Conservation (phyloP, 2,329 filamentous ascomycete genomes). For the Monilinia laxa region DNA sequence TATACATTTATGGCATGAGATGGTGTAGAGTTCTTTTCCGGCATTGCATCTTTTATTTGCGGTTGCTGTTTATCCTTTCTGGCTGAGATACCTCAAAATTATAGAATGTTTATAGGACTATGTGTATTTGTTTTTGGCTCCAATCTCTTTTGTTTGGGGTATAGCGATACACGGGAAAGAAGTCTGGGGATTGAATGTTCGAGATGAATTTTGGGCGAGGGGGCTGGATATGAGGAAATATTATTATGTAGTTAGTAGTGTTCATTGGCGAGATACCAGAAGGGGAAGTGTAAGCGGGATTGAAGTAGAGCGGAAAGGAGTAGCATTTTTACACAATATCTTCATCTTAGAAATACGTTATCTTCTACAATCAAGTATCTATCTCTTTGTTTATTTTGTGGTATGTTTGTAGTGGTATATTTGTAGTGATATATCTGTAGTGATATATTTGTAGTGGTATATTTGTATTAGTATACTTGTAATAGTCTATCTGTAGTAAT, state of each 20-base stretch:
- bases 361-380: too few species aligned
- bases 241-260: neutral
- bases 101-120: conserved; percentile 17
- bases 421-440: neutral
- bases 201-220: neutral
- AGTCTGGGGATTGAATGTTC: neutral
- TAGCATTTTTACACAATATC: too few species aligned
- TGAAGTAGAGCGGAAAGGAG: neutral
- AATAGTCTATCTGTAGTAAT: too few species aligned
- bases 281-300: neutral
- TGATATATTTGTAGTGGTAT: neutral
- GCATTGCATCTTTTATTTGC: conserved; percentile 7
- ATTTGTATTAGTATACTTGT: too few species aligned
- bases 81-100: neutral
- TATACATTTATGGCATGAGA: conserved; percentile 11
- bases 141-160: conserved; percentile 9
- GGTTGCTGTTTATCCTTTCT: neutral
- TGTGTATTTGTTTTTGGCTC: conserved; percentile 16
- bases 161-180: conserved; percentile 3
- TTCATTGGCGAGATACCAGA: neutral
- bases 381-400: too few species aligned
- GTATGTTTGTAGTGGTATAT: too few species aligned
- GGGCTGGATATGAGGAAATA: neutral
- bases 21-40: conserved; percentile 1
- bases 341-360: too few species aligned